Conservation (phyloP, 2,329 filamentous ascomycete species). For the Cercospora zeae-maydis region DNA sequence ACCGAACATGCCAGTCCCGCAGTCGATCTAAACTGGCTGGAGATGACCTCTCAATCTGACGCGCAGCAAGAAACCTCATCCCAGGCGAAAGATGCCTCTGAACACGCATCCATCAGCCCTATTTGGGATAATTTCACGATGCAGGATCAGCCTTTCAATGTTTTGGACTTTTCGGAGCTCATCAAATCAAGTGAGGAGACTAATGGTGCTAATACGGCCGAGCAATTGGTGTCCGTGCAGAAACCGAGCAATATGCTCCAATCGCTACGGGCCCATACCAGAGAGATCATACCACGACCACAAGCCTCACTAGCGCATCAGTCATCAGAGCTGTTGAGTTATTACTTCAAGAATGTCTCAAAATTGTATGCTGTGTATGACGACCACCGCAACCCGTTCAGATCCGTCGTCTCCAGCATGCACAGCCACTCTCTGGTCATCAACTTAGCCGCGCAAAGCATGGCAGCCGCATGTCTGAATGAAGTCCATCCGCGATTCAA, state of each 20-base stretch:
- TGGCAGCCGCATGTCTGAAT: slow-evolving; percentile 29
- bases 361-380: slow-evolving; percentile 24
- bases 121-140: slow-evolving; percentile 2
- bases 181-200: not conserved
- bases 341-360: slow-evolving; percentile 25
- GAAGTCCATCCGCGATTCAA: slow-evolving; percentile 27
- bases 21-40: slow-evolving; percentile 9
- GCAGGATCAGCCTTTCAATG: slow-evolving; percentile 1
- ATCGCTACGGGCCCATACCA: slow-evolving; percentile 12
- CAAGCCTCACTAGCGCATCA: slow-evolving; percentile 19
- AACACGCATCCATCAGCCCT: not conserved
- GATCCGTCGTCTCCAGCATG: slow-evolving; percentile 21
- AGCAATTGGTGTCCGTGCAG: not conserved
- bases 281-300: slow-evolving; percentile 6
- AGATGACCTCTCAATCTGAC: slow-evolving; percentile 3
- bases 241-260: slow-evolving; percentile 16
- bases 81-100: not conserved
- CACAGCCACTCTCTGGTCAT: slow-evolving; percentile 23
- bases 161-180: slow-evolving; percentile 8
- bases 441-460: slow-evolving; percentile 24
- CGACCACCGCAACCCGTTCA: slow-evolving; percentile 21
- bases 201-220: not conserved
- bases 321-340: slow-evolving; percentile 22
- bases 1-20: not conserved
- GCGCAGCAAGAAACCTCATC: not conserved